Evolutionary conservation across 129 eudicot species (phyloP).

Genomic region (Calendula officinalis): DNA sequence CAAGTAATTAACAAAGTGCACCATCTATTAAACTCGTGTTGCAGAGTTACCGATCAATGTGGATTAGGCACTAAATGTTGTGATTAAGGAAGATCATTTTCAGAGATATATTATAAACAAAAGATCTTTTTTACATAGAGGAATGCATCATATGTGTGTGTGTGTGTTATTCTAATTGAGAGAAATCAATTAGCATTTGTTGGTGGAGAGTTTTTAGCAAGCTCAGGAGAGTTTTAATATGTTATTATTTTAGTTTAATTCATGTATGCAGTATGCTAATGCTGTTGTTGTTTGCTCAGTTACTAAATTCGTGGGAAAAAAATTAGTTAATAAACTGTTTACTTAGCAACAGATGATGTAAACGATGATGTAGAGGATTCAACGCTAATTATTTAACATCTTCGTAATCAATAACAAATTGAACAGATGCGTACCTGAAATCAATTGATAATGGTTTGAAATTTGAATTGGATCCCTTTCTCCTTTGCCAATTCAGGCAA

Average conservation of each 20-base stretch:
- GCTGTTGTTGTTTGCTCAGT: not conserved
- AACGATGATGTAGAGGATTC: not conserved
- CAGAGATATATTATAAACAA: not conserved
- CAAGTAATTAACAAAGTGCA: slow-evolving; percentile 8
- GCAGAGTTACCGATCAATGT: not conserved
- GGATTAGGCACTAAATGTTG: not conserved
- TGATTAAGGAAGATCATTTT: not conserved
- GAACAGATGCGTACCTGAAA: slow-evolving; percentile 7
- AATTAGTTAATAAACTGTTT: too few species aligned
- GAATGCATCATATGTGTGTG: not conserved
- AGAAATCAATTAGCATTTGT: not conserved
- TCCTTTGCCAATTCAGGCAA: not conserved
- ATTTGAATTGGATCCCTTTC: not conserved
- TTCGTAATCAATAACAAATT: not conserved
- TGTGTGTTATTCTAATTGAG: not conserved
- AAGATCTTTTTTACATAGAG: not conserved
- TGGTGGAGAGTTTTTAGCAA: not conserved
- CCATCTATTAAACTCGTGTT: not conserved
- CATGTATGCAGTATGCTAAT: not conserved
- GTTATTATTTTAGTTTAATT: not conserved
- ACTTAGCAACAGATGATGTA: not conserved
- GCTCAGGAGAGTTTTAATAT: not conserved
- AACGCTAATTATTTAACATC: not conserved
- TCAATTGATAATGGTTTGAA: not conserved
- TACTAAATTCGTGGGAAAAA: not conserved